phyloP scores from a whole-genome alignment of 2,329 filamentous ascomycete genomes.

The Epichloe brachyelytri region DNA sequence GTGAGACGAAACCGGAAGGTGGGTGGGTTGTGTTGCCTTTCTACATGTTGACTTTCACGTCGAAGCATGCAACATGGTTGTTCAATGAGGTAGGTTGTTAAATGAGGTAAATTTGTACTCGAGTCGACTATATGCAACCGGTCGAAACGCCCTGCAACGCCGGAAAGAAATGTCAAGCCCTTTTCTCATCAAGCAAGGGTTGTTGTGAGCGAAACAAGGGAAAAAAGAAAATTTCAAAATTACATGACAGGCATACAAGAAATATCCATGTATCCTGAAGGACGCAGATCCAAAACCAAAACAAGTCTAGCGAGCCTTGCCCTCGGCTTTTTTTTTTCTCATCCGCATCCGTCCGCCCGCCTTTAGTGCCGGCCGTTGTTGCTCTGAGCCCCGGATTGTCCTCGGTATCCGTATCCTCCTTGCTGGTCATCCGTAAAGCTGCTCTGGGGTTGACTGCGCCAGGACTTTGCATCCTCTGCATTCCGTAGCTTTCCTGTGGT shows the following conservation, averaged over 20 bases:
- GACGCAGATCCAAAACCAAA: background rate
- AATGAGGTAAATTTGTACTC: background rate
- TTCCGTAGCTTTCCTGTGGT: conserved; percentile 6
- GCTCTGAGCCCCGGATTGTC: background rate
- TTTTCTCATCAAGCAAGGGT: background rate
- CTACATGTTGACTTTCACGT: too few relatives aligned
- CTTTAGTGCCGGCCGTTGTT: conserved; percentile 1
- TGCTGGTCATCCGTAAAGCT: conserved; percentile 8
- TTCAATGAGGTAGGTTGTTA: background rate
- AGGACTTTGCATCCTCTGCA: conserved; percentile 7
- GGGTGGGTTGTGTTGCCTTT: too few relatives aligned
- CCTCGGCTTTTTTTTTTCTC: background rate
- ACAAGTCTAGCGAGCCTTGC: background rate
- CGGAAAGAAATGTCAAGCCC: background rate
- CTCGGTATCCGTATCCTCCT: conserved; percentile 3
- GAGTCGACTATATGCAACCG: background rate
- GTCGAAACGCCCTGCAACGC: background rate
- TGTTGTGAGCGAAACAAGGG: background rate
- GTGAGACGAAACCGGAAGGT: too few relatives aligned
- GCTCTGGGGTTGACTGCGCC: conserved; percentile 3
- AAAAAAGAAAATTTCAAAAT: background rate
- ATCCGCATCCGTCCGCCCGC: too few relatives aligned
- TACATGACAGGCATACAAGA: background rate
- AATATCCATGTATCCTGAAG: background rate
- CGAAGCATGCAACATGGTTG: background rate